Evolutionary conservation across 768 basidiomycete species (phyloP).

Genomic region (Hericium alpestre): DNA sequence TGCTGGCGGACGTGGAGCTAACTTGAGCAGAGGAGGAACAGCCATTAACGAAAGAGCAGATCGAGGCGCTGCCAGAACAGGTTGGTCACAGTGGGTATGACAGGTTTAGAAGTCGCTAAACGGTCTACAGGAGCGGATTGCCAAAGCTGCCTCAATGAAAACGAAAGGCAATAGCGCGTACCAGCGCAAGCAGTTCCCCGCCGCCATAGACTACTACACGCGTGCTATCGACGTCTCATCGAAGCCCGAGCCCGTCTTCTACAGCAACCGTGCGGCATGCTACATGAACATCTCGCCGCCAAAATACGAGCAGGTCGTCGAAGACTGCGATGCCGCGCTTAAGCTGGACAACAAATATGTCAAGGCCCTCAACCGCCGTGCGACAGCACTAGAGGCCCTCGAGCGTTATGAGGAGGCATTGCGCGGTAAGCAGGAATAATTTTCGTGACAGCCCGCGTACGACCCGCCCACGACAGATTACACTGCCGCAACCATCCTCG

Average conservation of each 20-base stretch:
- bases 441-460: too few species aligned
- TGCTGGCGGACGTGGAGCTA: conserved; percentile 1
- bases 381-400: conserved; percentile 72
- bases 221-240: conserved; percentile 66
- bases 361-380: conserved; percentile 86
- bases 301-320: conserved; percentile 69
- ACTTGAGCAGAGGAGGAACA: conserved; percentile 25
- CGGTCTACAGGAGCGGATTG: conserved; percentile 47
- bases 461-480: conserved; percentile 47
- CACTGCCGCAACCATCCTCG: conserved; percentile 92
- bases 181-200: conserved; percentile 45
- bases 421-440: conserved; percentile 42
- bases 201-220: conserved; percentile 59
- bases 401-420: conserved; percentile 66
- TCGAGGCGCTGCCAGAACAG: conserved; percentile 47
- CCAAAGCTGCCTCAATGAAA: conserved; percentile 55
- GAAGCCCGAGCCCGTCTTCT: conserved; percentile 84
- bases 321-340: conserved; percentile 84
- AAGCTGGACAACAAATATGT: conserved; percentile 76
- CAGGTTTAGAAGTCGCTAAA: background rate
- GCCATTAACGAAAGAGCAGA: conserved; percentile 41
- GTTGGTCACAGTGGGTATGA: conserved; percentile 22
- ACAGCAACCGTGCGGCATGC: conserved; percentile 95
- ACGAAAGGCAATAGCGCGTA: conserved; percentile 65
- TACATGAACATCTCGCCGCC: conserved; percentile 89